Evolutionary conservation across 2,329 filamentous ascomycete species (phyloP).

Genomic region (Karstenula rhodostoma): DNA sequence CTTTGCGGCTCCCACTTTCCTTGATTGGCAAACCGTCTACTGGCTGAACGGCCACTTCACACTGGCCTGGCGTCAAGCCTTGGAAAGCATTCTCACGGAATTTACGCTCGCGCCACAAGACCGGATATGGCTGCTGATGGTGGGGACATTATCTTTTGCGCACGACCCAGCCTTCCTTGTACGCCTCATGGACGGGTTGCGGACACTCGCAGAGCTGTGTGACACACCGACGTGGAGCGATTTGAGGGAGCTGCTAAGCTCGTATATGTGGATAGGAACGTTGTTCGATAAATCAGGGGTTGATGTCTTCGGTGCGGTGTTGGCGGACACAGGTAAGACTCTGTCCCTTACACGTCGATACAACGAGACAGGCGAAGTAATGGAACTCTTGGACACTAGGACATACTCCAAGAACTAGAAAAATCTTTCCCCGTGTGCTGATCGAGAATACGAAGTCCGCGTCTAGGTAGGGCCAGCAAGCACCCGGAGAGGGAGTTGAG

Average conservation of each 20-base stretch:
- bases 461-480: not conserved
- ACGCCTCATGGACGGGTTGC: not conserved
- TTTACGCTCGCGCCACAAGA: not conserved
- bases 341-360: not conserved
- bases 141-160: not conserved
- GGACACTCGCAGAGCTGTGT: not conserved
- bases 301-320: not conserved
- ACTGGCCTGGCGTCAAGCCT: not conserved
- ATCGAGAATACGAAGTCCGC: not conserved
- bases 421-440: too few relatives aligned
- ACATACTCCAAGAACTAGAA: not conserved
- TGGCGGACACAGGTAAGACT: not conserved
- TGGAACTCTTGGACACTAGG: not conserved
- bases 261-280: conserved; percentile 6
- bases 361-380: not conserved
- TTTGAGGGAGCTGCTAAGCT: not conserved
- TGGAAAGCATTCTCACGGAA: not conserved
- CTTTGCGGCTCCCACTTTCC: conserved; percentile 1
- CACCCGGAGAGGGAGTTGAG: not conserved
- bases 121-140: conserved; percentile 3
- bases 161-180: not conserved
- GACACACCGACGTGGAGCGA: not conserved
- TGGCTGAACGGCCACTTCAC: conserved; percentile 4
- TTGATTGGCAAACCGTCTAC: conserved; percentile 6
- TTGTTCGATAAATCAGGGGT: not conserved